Percentiles rank a stretch among this genome's conserved stretches.
phyloP scores from a whole-genome alignment of 352 stramenopile species.

The Phytopythium oedochilum region DNA sequence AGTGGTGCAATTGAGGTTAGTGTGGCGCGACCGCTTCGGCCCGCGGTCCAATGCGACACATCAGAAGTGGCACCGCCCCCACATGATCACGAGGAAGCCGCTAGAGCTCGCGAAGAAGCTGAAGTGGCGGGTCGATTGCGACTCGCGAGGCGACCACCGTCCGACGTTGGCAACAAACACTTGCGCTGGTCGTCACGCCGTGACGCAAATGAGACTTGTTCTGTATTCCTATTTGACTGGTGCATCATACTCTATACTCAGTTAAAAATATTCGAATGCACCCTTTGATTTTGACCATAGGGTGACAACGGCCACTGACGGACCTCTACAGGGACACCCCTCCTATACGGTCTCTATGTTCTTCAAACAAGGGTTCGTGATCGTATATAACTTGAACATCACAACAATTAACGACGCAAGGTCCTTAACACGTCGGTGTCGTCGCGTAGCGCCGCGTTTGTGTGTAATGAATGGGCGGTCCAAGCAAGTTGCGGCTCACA shows the following conservation, averaged over 20 bases:
- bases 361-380: background rate
- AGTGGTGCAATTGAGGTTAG: no score
- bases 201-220: constrained; percentile 1
- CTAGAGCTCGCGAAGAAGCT: no score
- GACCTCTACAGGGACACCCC: background rate
- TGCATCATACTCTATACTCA: background rate
- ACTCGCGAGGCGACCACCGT: no score
- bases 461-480: no score
- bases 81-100: background rate
- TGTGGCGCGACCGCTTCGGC: background rate
- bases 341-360: background rate
- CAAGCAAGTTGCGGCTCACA: no score
- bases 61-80: background rate
- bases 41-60: background rate
- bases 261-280: background rate
- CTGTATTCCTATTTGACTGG: background rate
- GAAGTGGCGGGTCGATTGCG: no score
- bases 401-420: background rate
- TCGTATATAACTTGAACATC: background rate
- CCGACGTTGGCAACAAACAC: no score
- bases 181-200: background rate
- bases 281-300: background rate
- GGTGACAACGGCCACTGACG: background rate
- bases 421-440: no score
- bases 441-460: no score